Evolutionary conservation across 1,139 yeast genomes (phyloP).

Genomic region (Geotrichum carabidarum): DNA sequence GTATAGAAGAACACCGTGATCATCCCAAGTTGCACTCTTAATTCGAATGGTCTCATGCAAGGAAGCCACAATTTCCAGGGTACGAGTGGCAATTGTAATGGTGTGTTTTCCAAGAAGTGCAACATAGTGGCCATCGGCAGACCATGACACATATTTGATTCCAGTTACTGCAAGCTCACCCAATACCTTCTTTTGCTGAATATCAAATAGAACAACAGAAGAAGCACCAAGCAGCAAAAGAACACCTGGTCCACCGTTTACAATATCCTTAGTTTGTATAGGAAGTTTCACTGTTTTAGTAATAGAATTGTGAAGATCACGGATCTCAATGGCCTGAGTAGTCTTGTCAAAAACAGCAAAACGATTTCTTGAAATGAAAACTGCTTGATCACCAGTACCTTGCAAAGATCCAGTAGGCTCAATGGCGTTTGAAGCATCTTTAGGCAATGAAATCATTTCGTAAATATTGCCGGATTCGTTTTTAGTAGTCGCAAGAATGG

Average conservation of each 20-base stretch:
- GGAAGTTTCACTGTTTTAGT: conserved; percentile 82
- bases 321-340: conserved; percentile 65
- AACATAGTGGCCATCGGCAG: conserved; percentile 77
- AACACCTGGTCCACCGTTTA: conserved; percentile 77
- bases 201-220: conserved; percentile 78
- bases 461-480: conserved; percentile 58
- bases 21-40: conserved; percentile 98
- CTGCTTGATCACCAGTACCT: conserved; percentile 82
- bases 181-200: conserved; percentile 81
- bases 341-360: conserved; percentile 74
- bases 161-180: conserved; percentile 61
- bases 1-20: conserved; percentile 81
- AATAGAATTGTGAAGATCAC: conserved; percentile 72
- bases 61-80: conserved; percentile 71
- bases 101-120: conserved; percentile 92
- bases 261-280: conserved; percentile 63
- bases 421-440: conserved; percentile 84
- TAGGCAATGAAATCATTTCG: conserved; percentile 74
- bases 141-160: conserved; percentile 87
- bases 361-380: conserved; percentile 89
- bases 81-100: conserved; percentile 77
- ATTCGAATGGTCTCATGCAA: conserved; percentile 96
- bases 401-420: conserved; percentile 76
- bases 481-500: conserved; percentile 77
- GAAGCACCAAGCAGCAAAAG: conserved; percentile 68